Percentiles rank a stretch among this genome's conserved stretches.
phyloP scores from a whole-genome alignment of 169 alveolate genomes.

The Plasmodium gonderi region DNA sequence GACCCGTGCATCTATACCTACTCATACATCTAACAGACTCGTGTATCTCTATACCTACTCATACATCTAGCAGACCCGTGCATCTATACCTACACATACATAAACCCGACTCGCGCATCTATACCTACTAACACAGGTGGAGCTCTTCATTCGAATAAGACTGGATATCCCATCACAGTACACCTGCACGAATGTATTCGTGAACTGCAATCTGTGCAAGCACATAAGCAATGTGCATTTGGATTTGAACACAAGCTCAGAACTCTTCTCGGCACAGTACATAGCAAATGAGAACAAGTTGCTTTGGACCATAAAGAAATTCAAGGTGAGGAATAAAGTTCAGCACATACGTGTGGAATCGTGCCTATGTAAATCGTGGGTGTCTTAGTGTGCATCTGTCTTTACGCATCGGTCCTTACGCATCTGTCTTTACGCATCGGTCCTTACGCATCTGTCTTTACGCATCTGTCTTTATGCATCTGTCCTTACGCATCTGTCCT shows the following conservation, averaged over 20 bases:
- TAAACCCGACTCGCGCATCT: background rate
- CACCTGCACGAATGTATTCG: conserved; percentile 69
- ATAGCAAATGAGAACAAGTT: conserved; percentile 86
- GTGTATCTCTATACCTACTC: no score
- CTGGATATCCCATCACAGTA: conserved; percentile 34
- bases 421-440: conserved; percentile 27
- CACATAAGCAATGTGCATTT: conserved; percentile 49
- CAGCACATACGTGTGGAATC: background rate
- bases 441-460: conserved; percentile 11
- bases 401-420: conserved; percentile 15
- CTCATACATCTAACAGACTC: no score
- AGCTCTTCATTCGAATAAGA: conserved; percentile 20
- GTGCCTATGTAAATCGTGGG: no score
- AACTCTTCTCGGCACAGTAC: conserved; percentile 81
- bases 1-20: no score
- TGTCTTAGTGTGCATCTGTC: no score
- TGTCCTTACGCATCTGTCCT: background rate
- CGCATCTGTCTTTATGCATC: background rate
- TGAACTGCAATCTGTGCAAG: conserved; percentile 38
- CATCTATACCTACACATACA: background rate
- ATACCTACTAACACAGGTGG: background rate
- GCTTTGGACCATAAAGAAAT: conserved; percentile 93
- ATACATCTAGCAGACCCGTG: no score
- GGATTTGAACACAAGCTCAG: conserved; percentile 7
- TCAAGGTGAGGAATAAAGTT: conserved; percentile 88